These are phyloP conservation scores for Capronia epimyces DNA, from an alignment of 2,329 filamentous ascomycete genomes.

Conservation along the genomic window DNA sequence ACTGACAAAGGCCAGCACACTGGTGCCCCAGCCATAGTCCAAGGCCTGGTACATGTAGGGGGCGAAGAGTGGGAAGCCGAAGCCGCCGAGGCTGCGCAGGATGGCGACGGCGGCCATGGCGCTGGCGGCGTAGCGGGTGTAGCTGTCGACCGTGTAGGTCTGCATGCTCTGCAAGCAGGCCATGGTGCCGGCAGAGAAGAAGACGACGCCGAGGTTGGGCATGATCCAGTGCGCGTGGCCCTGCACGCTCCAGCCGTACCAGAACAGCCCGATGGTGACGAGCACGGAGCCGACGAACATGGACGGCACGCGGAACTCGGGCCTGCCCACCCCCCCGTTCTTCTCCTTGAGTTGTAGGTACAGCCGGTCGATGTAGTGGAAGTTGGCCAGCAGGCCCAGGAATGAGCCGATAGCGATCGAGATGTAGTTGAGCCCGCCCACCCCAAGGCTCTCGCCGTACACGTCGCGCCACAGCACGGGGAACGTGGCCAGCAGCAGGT, in stretches of 20 bases:
- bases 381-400: slow-evolving; percentile 48
- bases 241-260: slow-evolving; percentile 55
- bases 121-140: slow-evolving; percentile 39
- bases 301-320: slow-evolving; percentile 60
- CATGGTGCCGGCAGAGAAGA: slow-evolving; percentile 48
- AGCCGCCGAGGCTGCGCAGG: slow-evolving; percentile 37
- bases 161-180: slow-evolving; percentile 44
- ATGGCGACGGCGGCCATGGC: slow-evolving; percentile 36
- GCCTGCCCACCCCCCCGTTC: slow-evolving; percentile 42
- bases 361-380: slow-evolving; percentile 47
- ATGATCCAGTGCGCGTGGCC: slow-evolving; percentile 49
- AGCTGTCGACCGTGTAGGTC: slow-evolving; percentile 42
- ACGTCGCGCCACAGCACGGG: slow-evolving; percentile 51
- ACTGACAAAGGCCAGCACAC: slow-evolving; percentile 37
- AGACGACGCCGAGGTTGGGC: slow-evolving; percentile 49
- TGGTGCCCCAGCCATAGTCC: slow-evolving; percentile 40
- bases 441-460: slow-evolving; percentile 54
- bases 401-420: slow-evolving; percentile 60
- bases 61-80: slow-evolving; percentile 41
- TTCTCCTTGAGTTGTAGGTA: slow-evolving; percentile 45
- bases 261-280: slow-evolving; percentile 49
- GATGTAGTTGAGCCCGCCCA: slow-evolving; percentile 61
- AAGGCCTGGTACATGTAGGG: slow-evolving; percentile 39
- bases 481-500: slow-evolving; percentile 59
- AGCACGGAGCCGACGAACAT: slow-evolving; percentile 51